Base-by-base conservation (phyloP, 2,329 filamentous ascomycete genomes). In the Ophiostoma novo-ulmi region DNA sequence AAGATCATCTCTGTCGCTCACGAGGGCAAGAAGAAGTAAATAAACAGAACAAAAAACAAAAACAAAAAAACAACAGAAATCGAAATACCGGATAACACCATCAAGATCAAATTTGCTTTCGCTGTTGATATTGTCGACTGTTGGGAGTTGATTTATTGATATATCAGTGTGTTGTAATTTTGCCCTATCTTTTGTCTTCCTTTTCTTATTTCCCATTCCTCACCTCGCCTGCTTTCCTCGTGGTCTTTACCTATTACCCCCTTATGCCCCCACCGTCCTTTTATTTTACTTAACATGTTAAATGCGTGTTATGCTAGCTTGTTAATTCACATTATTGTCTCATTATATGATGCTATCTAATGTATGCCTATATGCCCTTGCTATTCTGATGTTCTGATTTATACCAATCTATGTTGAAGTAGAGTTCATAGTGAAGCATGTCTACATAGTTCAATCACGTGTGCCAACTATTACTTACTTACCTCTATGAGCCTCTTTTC, bases 1-100 rank as follows among this genome's bases (percentile, higher is more conserved):
- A 94, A 90, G 83, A 97, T 99, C 78, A 97, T 98, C 79, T 82
- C 87, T 73, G 87, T 85, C 66, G 94, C 97, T 69, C 90, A 94
- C 76, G 84, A 87, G 74, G 79, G 82, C 67, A 83, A 80, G 78
- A 85, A 83, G 79, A 86, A 85, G 79, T 86, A 65, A 68, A 4
- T 36, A 69, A 22, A 26, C 11, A 55, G 38, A 61, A 44, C 3
- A 41, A 48, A 52, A 66, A 10, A 39, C 14, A 58, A 58, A 58
- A 17, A 55, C 5, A 6, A 55, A 55, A 55, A 55, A 55, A 55
- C 48, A 35, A 52, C 20, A 64, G 66, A 68, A 69, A 14, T 10
- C 52, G 44, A 31, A 35, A 61, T 35, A 20, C 52, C 1, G 52
- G 52, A 58, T 39, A 11, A 11, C 6, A 48, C 44, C 44, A n/a